Evolutionary conservation across 106 monocot species (phyloP).

Genomic region (Apostasia ramifera): DNA sequence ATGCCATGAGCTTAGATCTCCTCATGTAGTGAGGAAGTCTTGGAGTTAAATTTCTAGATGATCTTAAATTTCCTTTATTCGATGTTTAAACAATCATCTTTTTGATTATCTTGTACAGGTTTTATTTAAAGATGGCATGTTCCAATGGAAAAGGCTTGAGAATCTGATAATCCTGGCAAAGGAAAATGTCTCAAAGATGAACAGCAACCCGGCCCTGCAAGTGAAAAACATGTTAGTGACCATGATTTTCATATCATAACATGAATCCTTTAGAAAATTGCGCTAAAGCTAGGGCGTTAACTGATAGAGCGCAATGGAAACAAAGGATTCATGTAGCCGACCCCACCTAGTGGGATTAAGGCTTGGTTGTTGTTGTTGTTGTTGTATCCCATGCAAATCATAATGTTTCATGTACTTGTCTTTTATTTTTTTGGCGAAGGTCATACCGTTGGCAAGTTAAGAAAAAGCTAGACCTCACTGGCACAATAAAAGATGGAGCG

Average conservation of each 20-base stretch:
- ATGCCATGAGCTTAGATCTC: no score
- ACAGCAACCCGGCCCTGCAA: slow-evolving; percentile 70
- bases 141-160: slow-evolving; percentile 99
- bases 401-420: no score
- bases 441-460: slow-evolving; percentile 30
- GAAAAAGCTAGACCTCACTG: slow-evolving; percentile 87
- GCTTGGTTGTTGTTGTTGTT: no score
- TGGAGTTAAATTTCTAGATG: no score
- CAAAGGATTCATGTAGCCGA: no score
- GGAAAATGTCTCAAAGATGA: slow-evolving; percentile 95
- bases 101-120: slow-evolving; percentile 35
- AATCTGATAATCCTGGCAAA: slow-evolving; percentile 94
- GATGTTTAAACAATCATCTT: background rate
- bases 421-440: slow-evolving; percentile 19
- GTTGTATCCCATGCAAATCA: no score
- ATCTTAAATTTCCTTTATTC: no score
- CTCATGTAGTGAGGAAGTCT: no score
- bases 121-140: slow-evolving; percentile 91
- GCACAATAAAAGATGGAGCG: slow-evolving; percentile 98
- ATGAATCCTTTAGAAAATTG: no score
- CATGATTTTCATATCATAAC: slow-evolving; percentile 6
- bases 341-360: no score
- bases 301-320: no score
- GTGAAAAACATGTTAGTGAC: slow-evolving; percentile 40
- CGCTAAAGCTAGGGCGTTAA: no score